Evolutionary conservation across 2,329 filamentous ascomycete species (phyloP), one percentile per base, ranked within the genome.

Genomic region (Sporothrix brunneoviolacea): DNA sequence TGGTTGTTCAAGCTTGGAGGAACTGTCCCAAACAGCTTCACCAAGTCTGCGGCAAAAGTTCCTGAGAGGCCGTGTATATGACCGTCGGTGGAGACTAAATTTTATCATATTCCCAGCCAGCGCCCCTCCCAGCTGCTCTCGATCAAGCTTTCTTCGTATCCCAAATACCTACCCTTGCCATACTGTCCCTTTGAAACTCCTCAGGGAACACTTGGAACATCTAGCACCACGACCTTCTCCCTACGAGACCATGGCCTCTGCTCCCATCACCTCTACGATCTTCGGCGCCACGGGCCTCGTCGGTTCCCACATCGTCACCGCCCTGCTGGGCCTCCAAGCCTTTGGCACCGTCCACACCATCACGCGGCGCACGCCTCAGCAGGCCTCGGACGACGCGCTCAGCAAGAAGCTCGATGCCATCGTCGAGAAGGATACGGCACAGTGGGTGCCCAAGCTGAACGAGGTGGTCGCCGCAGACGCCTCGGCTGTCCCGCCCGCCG

Each of bases 251-350:
- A 53, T 53, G 49, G 19, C 52, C 19, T 7, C 49, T 32, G 21
- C 42, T 3, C 41, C 54, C 21, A 54, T 54, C 36, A 12, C 48
- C 0, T 46, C 54, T 3, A 71, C 72, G 54, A 64, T 86, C 54
- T 75, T 81, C 58, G 84, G 84, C 56, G 78, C 75, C 59, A 88
- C 84, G 50, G 83, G 83, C 63, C 76, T 85, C 33, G 75, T 76
- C 58, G 91, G 91, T 63, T 80, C 79, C 47, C 73, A 87, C 63
- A 91, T 95, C 65, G 82, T 95, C 62, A 67, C 71, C 7, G 73
- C 70, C n/a, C 73, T 88, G 40, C 75, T 88, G 59, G 63, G 74
- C 13, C 68, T 75, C 52, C 67, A 72, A 49, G 61, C 71, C 55
- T 72, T 79, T 65, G 69, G 71, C 57, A 67, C 74, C 49, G 68